phyloP scores from a whole-genome alignment of 805 yeast species.

The Metschnikowia kofuensis region DNA sequence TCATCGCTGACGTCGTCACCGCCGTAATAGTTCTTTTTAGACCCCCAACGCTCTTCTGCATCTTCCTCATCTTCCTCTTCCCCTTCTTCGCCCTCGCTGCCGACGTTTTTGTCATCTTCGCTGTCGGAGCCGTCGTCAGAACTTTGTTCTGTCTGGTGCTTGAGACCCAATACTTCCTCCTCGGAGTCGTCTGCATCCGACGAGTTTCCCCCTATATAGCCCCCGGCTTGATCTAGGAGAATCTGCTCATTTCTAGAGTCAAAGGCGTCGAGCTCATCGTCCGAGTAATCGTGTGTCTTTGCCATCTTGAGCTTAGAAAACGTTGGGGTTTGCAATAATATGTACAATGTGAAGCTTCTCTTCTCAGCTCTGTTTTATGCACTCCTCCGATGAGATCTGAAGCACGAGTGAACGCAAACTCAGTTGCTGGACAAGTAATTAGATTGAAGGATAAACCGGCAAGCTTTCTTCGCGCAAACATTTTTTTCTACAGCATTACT shows the following conservation, averaged over 20 bases:
- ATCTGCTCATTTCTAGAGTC: constrained; percentile 57
- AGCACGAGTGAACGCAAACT: no score
- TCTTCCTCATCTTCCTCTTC: constrained; percentile 47
- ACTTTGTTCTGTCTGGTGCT: constrained; percentile 9
- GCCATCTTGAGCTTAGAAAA: no score
- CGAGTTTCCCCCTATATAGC: constrained; percentile 27
- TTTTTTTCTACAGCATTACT: no score
- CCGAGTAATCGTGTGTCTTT: constrained; percentile 12
- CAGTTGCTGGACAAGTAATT: no score
- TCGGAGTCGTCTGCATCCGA: constrained; percentile 47
- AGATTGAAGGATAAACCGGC: no score
- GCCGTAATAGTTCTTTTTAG: constrained; percentile 51
- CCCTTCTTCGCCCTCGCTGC: constrained; percentile 21
- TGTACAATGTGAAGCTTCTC: no score
- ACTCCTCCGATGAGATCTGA: no score
- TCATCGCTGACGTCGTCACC: constrained; percentile 64
- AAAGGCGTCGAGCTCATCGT: constrained; percentile 65
- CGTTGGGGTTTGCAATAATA: no score
- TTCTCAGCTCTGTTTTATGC: no score
- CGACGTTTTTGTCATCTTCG: constrained; percentile 44
- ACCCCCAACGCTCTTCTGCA: constrained; percentile 45
- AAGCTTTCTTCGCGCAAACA: no score
- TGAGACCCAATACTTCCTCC: constrained; percentile 51
- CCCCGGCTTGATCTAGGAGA: constrained; percentile 55
- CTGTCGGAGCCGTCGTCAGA: constrained; percentile 36